phyloP scores from a whole-genome alignment of 257 asterid species.

The Lantana camara region DNA sequence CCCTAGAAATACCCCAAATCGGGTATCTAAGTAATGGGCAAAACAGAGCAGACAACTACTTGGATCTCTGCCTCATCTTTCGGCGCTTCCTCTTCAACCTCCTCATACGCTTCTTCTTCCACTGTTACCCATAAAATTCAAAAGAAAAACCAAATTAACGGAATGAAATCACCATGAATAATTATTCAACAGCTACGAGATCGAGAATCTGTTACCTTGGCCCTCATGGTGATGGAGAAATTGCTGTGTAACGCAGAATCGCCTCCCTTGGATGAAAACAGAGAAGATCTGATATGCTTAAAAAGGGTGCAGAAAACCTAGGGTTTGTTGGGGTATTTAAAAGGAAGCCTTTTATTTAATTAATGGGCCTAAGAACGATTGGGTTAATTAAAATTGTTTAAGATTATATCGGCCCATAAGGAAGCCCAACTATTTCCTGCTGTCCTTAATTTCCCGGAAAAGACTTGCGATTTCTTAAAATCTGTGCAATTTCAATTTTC shows the following conservation, averaged over 20 bases:
- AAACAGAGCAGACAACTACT: conserved; percentile 24
- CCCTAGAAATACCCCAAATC: conserved; percentile 17
- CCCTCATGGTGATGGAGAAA: conserved; percentile 38
- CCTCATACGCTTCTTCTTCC: conserved; percentile 63
- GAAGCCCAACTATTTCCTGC: neutral
- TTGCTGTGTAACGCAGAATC: neutral
- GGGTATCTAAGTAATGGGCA: neutral
- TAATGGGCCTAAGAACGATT: conserved; percentile 11
- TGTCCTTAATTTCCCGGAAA: too few relatives aligned
- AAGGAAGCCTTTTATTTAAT: neutral
- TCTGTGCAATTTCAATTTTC: too few relatives aligned
- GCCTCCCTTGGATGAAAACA: conserved; percentile 7
- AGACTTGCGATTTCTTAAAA: too few relatives aligned
- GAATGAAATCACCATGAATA: neutral
- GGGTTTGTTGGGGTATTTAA: conserved; percentile 21
- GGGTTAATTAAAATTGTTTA: conserved; percentile 9
- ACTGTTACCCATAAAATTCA: conserved; percentile 28
- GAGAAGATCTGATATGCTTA: neutral
- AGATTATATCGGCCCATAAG: neutral
- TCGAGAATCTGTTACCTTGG: conserved; percentile 32
- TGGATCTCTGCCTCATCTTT: conserved; percentile 59
- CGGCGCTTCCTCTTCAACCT: conserved; percentile 59
- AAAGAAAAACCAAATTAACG: too few relatives aligned
- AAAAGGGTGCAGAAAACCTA: conserved; percentile 9
- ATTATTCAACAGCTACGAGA: neutral